Evolutionary conservation across 2,329 filamentous ascomycete genomes (phyloP), one percentile per base, ranked within the genome.

Genomic region (Botrytis paeoniae): DNA sequence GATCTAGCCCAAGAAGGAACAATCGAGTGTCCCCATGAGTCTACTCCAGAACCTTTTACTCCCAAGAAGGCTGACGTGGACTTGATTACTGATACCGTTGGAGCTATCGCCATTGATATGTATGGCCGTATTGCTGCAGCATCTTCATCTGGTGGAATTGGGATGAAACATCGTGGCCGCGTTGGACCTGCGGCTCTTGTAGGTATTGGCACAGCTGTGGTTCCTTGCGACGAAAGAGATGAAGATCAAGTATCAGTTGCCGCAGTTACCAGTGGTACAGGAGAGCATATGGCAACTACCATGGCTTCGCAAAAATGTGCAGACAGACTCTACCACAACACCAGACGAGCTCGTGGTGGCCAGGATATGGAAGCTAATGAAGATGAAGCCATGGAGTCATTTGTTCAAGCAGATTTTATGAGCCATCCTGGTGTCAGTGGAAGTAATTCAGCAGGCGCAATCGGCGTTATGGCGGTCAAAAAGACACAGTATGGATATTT

Each of bases 281-380:
- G 96, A 65, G 96, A 99, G 83, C 96, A 99, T 81, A 99, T 99
- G 92, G 93, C 94, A 51, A 98, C 95, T 0, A 97, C 95, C 0
- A 92, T 97, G 87, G 95, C 96, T 18, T 95, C 96, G 10, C 91
- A 92, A 73, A 91, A 92, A 72, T 97, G 94, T 80, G 94, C 95
- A 0, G 92, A 95, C 76, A 89, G 96, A 63, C 86, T 99, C 39
- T 97, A 94, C 80, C 89, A 91, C 76, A 88, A 86, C 77, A 91
- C 86, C 66, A 88, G 86, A 79, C 90, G 88, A 76, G 87, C 84
- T 3, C 83, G 82, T 68, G 87, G 85, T 25, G 93, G 93, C 10
- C 82, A 82, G 12, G 89, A 92, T 75, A 85, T 92, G 25, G 82
- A 86, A 18, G 91, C 92, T 22, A 89, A 89, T 25, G 93, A 97